Conservation (phyloP, 768 basidiomycete genomes). For the Leucogyrophana mollusca region DNA sequence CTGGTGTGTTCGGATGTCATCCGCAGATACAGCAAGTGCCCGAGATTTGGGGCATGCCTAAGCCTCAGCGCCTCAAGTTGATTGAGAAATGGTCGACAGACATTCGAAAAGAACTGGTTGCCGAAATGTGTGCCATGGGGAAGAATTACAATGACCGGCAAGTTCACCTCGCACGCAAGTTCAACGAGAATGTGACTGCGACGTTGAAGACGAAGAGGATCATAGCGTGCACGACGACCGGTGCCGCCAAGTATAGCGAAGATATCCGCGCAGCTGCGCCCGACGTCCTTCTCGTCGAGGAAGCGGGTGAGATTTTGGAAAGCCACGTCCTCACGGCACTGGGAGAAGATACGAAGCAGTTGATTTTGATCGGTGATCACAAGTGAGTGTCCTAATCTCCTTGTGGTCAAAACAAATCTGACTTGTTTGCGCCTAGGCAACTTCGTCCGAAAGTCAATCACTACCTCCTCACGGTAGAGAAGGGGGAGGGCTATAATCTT, state of each 20-base stretch:
- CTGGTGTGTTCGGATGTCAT: constrained; percentile 36
- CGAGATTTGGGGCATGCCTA: constrained; percentile 36
- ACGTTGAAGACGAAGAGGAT: constrained; percentile 45
- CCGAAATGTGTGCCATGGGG: constrained; percentile 22
- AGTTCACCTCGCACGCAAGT: constrained; percentile 29
- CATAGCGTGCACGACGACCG: constrained; percentile 64
- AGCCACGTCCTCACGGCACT: constrained; percentile 59
- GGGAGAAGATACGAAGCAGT: constrained; percentile 39
- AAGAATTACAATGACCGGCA: constrained; percentile 37
- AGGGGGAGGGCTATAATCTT: constrained; percentile 59
- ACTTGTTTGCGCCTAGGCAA: too few relatives aligned
- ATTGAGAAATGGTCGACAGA: constrained; percentile 28
- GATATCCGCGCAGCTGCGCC: constrained; percentile 44
- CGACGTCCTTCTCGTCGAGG: constrained; percentile 56
- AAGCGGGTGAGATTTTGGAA: constrained; percentile 66
- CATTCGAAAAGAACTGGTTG: constrained; percentile 33
- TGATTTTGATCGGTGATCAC: constrained; percentile 65
- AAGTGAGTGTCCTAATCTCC: constrained; percentile 45
- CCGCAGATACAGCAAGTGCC: constrained; percentile 12
- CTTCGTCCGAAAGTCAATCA: constrained; percentile 65
- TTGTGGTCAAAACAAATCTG: too few relatives aligned
- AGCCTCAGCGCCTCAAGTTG: constrained; percentile 17
- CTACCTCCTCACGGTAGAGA: constrained; percentile 59
- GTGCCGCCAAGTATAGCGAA: constrained; percentile 53
- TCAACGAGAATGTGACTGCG: constrained; percentile 25